Conservation (phyloP, 208 protist genomes). For the Trichomonas vaginalis region DNA sequence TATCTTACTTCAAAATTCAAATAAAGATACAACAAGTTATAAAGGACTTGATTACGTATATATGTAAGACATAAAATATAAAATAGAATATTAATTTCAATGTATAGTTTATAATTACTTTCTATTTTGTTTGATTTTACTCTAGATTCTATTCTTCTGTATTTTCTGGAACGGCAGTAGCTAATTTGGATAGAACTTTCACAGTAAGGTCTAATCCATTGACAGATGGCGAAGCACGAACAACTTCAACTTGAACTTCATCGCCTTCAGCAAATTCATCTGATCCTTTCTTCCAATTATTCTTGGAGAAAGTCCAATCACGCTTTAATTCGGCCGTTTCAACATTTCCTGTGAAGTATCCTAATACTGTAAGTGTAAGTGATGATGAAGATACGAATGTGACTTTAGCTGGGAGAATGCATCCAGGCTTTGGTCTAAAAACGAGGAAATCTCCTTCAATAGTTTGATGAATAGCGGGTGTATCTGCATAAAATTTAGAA, state of each 20-base stretch:
- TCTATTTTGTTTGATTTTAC: too few relatives aligned
- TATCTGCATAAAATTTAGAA: not conserved
- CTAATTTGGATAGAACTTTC: not conserved
- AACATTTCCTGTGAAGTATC: not conserved
- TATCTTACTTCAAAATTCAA: too few relatives aligned
- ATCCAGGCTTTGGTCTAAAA: not conserved
- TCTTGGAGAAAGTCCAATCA: not conserved
- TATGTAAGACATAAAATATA: too few relatives aligned
- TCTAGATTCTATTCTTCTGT: not conserved
- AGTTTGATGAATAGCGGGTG: not conserved
- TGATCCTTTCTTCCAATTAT: not conserved
- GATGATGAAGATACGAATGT: not conserved
- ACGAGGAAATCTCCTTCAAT: not conserved
- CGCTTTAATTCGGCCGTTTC: not conserved
- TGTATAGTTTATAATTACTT: too few relatives aligned
- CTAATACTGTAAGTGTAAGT: not conserved
- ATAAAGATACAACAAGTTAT: too few relatives aligned
- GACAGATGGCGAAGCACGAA: not conserved
- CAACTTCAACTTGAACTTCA: not conserved
- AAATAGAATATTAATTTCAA: too few relatives aligned
- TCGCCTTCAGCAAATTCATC: not conserved
- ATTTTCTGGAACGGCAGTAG: not conserved
- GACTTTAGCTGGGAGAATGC: not conserved
- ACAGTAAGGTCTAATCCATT: not conserved
- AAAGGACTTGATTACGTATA: too few relatives aligned